Evolutionary conservation across 352 stramenopile species (phyloP).

Genomic region (Globisporangium middletonii): DNA sequence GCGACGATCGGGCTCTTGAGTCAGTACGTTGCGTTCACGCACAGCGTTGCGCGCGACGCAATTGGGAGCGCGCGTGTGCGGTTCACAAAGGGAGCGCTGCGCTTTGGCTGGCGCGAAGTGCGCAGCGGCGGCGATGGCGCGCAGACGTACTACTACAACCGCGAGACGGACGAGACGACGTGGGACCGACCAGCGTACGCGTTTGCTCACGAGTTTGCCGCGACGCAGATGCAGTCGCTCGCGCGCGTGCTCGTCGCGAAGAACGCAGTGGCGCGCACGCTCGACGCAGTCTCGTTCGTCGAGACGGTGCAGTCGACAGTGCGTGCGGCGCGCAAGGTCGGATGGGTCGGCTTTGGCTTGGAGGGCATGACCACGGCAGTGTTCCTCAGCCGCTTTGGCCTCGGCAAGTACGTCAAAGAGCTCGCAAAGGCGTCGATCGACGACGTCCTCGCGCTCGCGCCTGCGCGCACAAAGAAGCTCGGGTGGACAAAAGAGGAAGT

Average conservation of each 20-base stretch:
- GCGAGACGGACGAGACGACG: constrained; percentile 27
- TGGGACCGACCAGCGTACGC: constrained; percentile 60
- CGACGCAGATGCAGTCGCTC: constrained; percentile 58
- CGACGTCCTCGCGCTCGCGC: constrained; percentile 26
- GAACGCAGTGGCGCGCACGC: constrained; percentile 16
- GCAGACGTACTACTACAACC: constrained; percentile 45
- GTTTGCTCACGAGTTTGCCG: constrained; percentile 64
- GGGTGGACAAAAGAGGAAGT: constrained; percentile 62
- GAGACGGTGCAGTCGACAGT: constrained; percentile 22
- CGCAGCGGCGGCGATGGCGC: constrained; percentile 3
- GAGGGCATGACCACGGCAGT: constrained; percentile 57
- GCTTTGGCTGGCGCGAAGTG: constrained; percentile 63
- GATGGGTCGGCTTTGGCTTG: constrained; percentile 64
- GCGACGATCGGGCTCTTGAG: constrained; percentile 42
- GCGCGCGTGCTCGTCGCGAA: constrained; percentile 39
- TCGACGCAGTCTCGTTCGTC: constrained; percentile 44
- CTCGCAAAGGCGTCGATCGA: constrained; percentile 23
- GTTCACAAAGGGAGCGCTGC: constrained; percentile 48
- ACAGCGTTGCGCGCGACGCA: constrained; percentile 14
- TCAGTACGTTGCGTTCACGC: constrained; percentile 23
- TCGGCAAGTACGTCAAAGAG: constrained; percentile 41
- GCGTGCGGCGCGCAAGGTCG: constrained; percentile 15
- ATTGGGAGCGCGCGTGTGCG: constrained; percentile 19
- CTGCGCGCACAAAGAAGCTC: constrained; percentile 33
- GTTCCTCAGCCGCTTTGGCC: constrained; percentile 52